These are phyloP conservation scores for Blastobotrys malaysiensis DNA, from an alignment of 1,139 yeast genomes.

Conservation along the genomic window DNA sequence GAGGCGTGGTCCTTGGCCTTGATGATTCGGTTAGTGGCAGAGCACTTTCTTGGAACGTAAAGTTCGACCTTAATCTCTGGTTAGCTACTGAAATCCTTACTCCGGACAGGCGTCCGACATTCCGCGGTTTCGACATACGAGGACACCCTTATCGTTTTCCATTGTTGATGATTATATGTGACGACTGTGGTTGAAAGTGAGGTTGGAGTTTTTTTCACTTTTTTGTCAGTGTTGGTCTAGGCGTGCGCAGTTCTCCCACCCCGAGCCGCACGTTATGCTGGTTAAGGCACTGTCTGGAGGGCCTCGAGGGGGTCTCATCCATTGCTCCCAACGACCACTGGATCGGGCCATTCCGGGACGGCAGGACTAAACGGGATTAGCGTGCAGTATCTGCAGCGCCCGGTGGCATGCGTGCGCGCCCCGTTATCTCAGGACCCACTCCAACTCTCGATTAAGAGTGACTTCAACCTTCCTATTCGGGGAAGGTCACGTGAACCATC, in stretches of 20 bases:
- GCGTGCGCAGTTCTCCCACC: background rate
- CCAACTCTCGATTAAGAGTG: background rate
- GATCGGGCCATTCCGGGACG: background rate
- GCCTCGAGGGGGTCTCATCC: background rate
- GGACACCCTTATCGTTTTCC: conserved; percentile 99
- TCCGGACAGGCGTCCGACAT: background rate
- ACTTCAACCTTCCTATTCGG: background rate
- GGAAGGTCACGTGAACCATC: background rate
- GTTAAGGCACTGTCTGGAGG: background rate
- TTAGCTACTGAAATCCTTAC: background rate
- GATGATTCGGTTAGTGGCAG: conserved; percentile 99
- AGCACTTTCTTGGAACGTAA: conserved; percentile 99
- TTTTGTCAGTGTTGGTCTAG: conserved; percentile 4
- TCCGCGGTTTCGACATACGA: conserved; percentile 54
- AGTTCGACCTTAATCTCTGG: conserved; percentile 73
- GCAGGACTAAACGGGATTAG: background rate
- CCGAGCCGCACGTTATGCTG: background rate
- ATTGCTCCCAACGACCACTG: background rate
- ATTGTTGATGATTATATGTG: conserved; percentile 45
- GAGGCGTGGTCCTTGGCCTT: conserved; percentile 99
- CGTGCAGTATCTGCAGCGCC: background rate
- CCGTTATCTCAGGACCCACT: background rate
- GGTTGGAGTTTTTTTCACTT: background rate
- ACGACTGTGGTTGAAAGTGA: background rate
- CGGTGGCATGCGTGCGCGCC: conserved; percentile 1